Evolutionary conservation across 78 protist species (phyloP).

Genomic region (slime mould (Dictyostelium discoideum)): dicty_2.7 NC_007091.3:1351001-1351500

Average conservation of each 20-base stretch:
- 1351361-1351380: background rate
- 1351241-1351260: background rate
- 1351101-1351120: slow-evolving; percentile 68
- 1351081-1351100: slow-evolving; percentile 72
- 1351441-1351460: background rate
- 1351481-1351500: background rate
- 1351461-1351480: background rate
- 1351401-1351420: background rate
- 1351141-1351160: slow-evolving; percentile 19
- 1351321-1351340: background rate
- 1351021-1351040: slow-evolving; percentile 32
- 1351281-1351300: no score
- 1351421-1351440: background rate
- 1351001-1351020: slow-evolving; percentile 61
- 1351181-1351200: background rate
- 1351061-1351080: slow-evolving; percentile 56
- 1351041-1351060: slow-evolving; percentile 15
- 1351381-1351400: slow-evolving; percentile 1
- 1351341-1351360: background rate
- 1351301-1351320: background rate
- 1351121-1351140: slow-evolving; percentile 76
- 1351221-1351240: background rate
- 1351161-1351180: background rate
- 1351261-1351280: background rate
- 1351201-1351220: background rate